These are phyloP conservation scores for Zopfia rhizophila DNA, from an alignment of 2,329 filamentous ascomycete genomes.

Conservation along the genomic window DNA sequence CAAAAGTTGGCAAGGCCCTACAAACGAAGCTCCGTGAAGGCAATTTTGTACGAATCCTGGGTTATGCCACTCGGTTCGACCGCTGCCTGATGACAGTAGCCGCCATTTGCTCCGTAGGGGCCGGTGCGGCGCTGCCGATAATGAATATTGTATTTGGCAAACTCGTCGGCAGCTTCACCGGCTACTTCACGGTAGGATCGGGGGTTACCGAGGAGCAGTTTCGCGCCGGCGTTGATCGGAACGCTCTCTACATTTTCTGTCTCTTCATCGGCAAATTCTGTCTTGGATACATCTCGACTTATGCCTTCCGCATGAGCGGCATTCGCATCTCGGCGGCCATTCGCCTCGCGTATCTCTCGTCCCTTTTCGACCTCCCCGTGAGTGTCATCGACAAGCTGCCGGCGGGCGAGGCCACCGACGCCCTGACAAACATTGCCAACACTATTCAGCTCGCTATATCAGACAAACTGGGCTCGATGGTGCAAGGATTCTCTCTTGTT, in stretches of 20 bases:
- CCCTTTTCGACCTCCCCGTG: constrained; percentile 58
- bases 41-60: constrained; percentile 3
- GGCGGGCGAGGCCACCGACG: constrained; percentile 56
- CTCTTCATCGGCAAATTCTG: constrained; percentile 15
- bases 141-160: constrained; percentile 67
- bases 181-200: constrained; percentile 9
- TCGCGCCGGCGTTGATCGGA: constrained; percentile 5
- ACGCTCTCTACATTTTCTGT: constrained; percentile 14
- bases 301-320: constrained; percentile 57
- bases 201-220: constrained; percentile 7
- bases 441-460: constrained; percentile 62
- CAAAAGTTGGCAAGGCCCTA: constrained; percentile 5
- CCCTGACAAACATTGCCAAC: constrained; percentile 60
- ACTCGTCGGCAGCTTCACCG: constrained; percentile 14
- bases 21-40: constrained; percentile 2
- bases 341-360: constrained; percentile 57
- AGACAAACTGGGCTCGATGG: constrained; percentile 57
- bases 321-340: constrained; percentile 59
- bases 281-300: constrained; percentile 40
- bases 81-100: constrained; percentile 5
- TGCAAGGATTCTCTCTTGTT: constrained; percentile 55
- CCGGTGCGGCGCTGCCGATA: constrained; percentile 51
- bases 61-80: constrained; percentile 7
- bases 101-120: background rate
- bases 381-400: constrained; percentile 58